Evolutionary conservation across 1,139 yeast genomes (phyloP).

Genomic region (Hansenula anomala): DNA sequence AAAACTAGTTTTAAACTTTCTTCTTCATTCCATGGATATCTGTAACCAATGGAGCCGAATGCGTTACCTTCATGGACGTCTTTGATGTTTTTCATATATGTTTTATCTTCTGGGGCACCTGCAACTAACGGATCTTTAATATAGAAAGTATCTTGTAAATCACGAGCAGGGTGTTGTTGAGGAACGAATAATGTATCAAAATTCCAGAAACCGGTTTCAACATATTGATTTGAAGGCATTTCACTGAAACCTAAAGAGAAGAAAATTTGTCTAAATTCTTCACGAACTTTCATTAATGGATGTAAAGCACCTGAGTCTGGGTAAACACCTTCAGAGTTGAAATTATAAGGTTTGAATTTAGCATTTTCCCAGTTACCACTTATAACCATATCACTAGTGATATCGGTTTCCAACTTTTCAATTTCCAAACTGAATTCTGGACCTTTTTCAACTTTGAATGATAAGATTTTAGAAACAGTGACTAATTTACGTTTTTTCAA

Average conservation of each 20-base stretch:
- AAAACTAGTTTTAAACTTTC: constrained; percentile 89
- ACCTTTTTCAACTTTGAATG: constrained; percentile 76
- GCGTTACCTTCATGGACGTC: constrained; percentile 87
- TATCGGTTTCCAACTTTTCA: constrained; percentile 82
- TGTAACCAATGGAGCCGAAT: constrained; percentile 93
- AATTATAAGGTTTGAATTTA: constrained; percentile 91
- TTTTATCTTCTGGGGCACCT: constrained; percentile 72
- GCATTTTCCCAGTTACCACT: constrained; percentile 80
- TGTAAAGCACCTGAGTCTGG: constrained; percentile 92
- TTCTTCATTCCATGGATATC: constrained; percentile 93
- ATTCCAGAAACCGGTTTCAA: constrained; percentile 98
- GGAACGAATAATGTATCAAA: constrained; percentile 95
- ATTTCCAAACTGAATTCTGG: constrained; percentile 78
- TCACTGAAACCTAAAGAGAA: constrained; percentile 97
- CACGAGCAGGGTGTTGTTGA: constrained; percentile 99
- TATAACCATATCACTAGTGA: constrained; percentile 86
- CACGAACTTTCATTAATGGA: constrained; percentile 93
- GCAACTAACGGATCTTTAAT: constrained; percentile 87
- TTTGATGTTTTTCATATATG: constrained; percentile 73
- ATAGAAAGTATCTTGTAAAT: constrained; percentile 95
- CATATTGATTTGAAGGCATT: constrained; percentile 98
- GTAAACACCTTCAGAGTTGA: constrained; percentile 87
- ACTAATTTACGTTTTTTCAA: constrained; percentile 92
- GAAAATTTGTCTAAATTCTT: constrained; percentile 96
- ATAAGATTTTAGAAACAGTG: constrained; percentile 63